phyloP scores from a whole-genome alignment of 2,329 filamentous ascomycete species.

The Aspergillus ustus region DNA sequence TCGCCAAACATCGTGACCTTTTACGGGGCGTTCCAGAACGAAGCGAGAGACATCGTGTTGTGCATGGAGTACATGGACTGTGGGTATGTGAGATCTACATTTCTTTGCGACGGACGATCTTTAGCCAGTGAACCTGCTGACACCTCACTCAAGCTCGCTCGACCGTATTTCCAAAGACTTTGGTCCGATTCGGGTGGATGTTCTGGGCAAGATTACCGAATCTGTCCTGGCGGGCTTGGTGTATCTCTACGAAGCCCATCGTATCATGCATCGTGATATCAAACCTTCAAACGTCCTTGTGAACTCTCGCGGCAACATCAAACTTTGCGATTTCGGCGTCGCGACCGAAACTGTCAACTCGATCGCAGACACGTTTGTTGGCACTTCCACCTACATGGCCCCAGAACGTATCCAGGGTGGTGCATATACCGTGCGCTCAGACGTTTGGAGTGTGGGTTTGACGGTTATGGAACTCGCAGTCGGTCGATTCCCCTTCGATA shows the following conservation, averaged over 20 bases:
- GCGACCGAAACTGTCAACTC: conserved; percentile 97
- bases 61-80: conserved; percentile 99
- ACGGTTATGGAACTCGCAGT: conserved; percentile 97
- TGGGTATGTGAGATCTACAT: conserved; percentile 68
- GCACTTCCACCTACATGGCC: conserved; percentile 99
- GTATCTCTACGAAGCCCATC: conserved; percentile 92
- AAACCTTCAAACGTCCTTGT: conserved; percentile 98
- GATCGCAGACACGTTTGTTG: conserved; percentile 96
- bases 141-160: conserved; percentile 63
- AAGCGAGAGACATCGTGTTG: conserved; percentile 97
- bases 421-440: conserved; percentile 96
- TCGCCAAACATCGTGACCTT: conserved; percentile 97
- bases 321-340: conserved; percentile 98
- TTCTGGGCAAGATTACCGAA: conserved; percentile 96
- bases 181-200: conserved; percentile 92
- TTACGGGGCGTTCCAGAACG: conserved; percentile 95
- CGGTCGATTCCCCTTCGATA: conserved; percentile 92
- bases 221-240: conserved; percentile 90
- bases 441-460: conserved; percentile 97
- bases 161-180: conserved; percentile 94
- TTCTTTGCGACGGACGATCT: neutral
- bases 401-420: conserved; percentile 97
- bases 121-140: conserved; percentile 19
- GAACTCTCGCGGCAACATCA: conserved; percentile 92
- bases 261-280: conserved; percentile 99